Conservation (phyloP, 2,329 filamentous ascomycete genomes). For the Colletotrichum sp. region DNA sequence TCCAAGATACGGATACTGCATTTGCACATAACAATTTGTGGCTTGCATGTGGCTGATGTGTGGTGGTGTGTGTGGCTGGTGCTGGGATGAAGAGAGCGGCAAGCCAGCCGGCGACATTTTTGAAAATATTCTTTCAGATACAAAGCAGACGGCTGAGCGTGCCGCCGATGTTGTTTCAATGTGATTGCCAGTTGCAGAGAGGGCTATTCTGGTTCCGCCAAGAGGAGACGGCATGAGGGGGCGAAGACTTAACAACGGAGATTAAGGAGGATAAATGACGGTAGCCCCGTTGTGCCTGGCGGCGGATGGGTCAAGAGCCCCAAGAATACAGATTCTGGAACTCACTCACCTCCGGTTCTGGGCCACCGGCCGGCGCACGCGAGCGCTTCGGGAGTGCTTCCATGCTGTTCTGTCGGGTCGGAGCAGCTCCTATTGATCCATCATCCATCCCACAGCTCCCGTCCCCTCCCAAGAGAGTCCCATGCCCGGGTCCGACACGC, state of each 20-base stretch:
- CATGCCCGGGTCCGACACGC: neutral
- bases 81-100: neutral
- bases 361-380: neutral
- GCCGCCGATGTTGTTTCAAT: neutral
- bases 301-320: neutral
- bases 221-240: neutral
- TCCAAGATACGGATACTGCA: neutral
- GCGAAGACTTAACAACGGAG: neutral
- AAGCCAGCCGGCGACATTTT: neutral
- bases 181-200: neutral
- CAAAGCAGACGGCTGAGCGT: neutral
- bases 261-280: conserved; percentile 1
- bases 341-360: neutral
- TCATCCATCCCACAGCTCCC: neutral
- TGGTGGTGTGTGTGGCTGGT: neutral
- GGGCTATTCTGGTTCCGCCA: neutral
- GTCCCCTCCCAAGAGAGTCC: neutral
- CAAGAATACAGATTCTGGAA: neutral
- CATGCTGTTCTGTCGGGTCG: neutral
- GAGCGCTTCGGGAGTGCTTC: neutral
- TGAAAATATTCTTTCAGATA: neutral
- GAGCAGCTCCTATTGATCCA: neutral
- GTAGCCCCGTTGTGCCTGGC: neutral
- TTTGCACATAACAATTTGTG: neutral
- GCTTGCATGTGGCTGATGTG: neutral